These are phyloP conservation scores for Gynostemma pentaphyllum DNA, from an alignment of 306 rosid species.

Conservation along the genomic window DNA sequence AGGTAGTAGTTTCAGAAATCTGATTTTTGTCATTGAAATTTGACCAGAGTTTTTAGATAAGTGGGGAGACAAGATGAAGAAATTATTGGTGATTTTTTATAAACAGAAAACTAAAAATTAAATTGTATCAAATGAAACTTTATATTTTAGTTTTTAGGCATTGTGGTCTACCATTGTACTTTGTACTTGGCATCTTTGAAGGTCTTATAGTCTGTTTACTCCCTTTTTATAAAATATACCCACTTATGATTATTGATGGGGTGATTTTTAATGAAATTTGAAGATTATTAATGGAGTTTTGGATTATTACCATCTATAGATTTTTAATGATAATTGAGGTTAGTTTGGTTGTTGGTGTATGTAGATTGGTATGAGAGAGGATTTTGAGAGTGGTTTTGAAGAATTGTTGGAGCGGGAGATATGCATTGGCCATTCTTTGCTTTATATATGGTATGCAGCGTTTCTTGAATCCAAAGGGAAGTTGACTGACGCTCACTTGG, in stretches of 20 bases:
- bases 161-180: no score
- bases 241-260: background rate
- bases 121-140: no score
- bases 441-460: slow-evolving; percentile 38
- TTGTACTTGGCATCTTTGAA: no score
- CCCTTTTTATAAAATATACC: background rate
- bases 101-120: no score
- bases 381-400: slow-evolving; percentile 35
- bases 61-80: no score
- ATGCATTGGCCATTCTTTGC: slow-evolving; percentile 40
- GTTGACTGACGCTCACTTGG: slow-evolving; percentile 41
- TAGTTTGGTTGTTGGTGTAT: slow-evolving; percentile 9
- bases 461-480: slow-evolving; percentile 49
- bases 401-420: slow-evolving; percentile 47
- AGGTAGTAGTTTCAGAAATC: no score
- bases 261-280: background rate
- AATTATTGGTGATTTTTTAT: background rate
- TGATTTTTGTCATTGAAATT: no score
- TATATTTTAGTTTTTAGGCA: no score
- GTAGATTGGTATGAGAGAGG: slow-evolving; percentile 50
- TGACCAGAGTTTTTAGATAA: no score
- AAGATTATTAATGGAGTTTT: no score
- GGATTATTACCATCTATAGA: background rate
- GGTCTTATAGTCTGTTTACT: background rate
- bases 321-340: background rate